Percentiles rank a stretch among this genome's conserved stretches.
Evolutionary conservation across 768 basidiomycete genomes (phyloP).

Genomic region (Hericium erinaceus): DNA sequence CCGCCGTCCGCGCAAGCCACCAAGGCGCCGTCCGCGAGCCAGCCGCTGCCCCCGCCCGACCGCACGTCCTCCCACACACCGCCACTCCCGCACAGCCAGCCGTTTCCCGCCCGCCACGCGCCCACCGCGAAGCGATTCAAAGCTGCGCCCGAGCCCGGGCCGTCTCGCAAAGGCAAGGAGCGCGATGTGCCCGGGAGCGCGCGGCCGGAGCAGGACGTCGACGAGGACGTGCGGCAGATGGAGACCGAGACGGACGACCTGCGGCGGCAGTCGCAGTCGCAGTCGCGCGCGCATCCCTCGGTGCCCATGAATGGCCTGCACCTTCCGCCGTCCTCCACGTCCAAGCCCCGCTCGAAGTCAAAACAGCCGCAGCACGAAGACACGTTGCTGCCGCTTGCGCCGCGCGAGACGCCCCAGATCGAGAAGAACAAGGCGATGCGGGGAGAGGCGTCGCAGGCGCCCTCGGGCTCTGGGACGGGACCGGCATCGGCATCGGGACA

Average conservation of each 20-base stretch:
- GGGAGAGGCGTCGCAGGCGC: constrained; percentile 31
- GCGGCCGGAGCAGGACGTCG: constrained; percentile 44
- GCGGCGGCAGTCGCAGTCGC: constrained; percentile 48
- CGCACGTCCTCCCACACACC: background rate
- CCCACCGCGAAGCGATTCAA: constrained; percentile 49
- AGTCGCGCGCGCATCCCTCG: constrained; percentile 18
- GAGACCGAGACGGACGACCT: constrained; percentile 59
- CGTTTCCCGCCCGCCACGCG: constrained; percentile 24
- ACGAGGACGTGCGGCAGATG: constrained; percentile 66
- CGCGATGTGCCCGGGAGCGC: constrained; percentile 27
- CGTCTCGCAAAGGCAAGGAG: constrained; percentile 25
- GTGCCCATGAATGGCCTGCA: constrained; percentile 16
- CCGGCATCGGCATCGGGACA: constrained; percentile 20
- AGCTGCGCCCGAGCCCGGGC: constrained; percentile 20
- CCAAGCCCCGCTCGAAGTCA: constrained; percentile 13
- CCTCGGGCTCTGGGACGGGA: constrained; percentile 11
- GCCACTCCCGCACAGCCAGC: constrained; percentile 5
- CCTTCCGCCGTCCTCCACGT: constrained; percentile 29
- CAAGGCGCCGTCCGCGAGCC: constrained; percentile 18
- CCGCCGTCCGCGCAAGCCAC: constrained; percentile 20
- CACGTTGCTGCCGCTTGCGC: constrained; percentile 37
- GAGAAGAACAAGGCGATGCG: constrained; percentile 57
- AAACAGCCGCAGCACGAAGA: constrained; percentile 25
- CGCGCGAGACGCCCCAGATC: constrained; percentile 57
- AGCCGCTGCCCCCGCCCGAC: constrained; percentile 6